phyloP scores from a whole-genome alignment of 176 grass and related monocot genomes.

The Pontederia crassipes region DNA sequence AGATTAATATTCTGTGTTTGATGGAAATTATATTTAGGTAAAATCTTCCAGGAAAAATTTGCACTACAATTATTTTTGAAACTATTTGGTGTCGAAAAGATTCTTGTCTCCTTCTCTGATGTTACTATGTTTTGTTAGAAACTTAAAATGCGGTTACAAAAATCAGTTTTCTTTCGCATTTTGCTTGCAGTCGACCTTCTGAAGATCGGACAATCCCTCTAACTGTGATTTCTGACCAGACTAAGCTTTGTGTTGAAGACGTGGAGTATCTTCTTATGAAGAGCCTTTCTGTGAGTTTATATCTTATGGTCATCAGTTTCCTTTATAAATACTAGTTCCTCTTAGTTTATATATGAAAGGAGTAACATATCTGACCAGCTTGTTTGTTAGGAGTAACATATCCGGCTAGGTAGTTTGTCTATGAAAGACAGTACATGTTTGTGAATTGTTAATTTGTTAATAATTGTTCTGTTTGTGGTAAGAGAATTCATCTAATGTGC shows the following conservation, averaged over 20 bases:
- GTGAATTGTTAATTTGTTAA: too few relatives aligned
- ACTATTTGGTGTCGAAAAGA: background rate
- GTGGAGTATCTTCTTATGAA: conserved; percentile 96
- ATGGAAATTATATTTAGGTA: conserved; percentile 99
- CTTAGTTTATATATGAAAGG: background rate
- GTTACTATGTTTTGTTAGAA: conserved; percentile 10
- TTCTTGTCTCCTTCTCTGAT: background rate
- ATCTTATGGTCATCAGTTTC: too few relatives aligned
- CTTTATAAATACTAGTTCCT: background rate
- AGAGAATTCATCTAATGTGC: conserved; percentile 12
- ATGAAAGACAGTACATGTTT: too few relatives aligned
- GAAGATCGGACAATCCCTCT: conserved; percentile 91
- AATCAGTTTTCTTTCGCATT: conserved; percentile 12
- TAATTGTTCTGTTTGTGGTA: background rate
- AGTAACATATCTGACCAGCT: too few relatives aligned
- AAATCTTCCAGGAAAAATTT: background rate
- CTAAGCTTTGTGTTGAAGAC: conserved; percentile 66
- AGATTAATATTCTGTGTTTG: conserved; percentile 90
- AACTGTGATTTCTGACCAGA: conserved; percentile 54
- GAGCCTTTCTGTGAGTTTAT: conserved; percentile 74
- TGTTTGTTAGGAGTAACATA: too few relatives aligned
- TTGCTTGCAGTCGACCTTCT: conserved; percentile 43
- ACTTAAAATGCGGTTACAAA: background rate
- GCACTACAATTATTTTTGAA: background rate
- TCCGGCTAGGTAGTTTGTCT: too few relatives aligned